Evolutionary conservation across 192 early-diverging fungal species (phyloP).

Genomic region (Coemansia guatemalensis): DNA sequence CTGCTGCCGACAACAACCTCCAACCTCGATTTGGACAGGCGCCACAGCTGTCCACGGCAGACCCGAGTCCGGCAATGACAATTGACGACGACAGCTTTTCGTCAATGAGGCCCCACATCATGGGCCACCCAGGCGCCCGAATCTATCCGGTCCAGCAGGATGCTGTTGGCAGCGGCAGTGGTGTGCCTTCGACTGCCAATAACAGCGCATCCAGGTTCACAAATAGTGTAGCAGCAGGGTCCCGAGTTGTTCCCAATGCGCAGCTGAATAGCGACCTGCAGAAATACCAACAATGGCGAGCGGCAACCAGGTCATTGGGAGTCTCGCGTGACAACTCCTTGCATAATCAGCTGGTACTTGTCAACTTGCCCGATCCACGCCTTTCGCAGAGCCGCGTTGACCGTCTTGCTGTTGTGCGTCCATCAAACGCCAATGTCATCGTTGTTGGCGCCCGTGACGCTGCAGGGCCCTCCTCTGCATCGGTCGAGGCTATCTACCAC

Average conservation of each 20-base stretch:
- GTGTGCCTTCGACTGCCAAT: background rate
- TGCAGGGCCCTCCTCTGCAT: background rate
- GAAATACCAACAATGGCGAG: conserved; percentile 6
- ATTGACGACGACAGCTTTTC: conserved; percentile 41
- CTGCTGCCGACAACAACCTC: background rate
- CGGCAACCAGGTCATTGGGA: conserved; percentile 13
- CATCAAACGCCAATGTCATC: conserved; percentile 15
- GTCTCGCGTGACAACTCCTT: conserved; percentile 21
- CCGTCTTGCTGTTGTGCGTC: conserved; percentile 31
- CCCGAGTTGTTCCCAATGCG: background rate
- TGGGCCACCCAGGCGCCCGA: conserved; percentile 32
- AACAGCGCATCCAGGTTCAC: background rate
- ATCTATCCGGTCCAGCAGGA: background rate
- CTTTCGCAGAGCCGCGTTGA: conserved; percentile 15
- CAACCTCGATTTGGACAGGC: background rate
- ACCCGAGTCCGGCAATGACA: conserved; percentile 21
- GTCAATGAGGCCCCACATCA: conserved; percentile 32
- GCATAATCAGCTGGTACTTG: conserved; percentile 34
- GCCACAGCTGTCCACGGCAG: background rate
- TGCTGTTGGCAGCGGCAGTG: no score
- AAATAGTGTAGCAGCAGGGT: background rate
- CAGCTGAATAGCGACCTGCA: conserved; percentile 13
- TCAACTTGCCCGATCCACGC: conserved; percentile 13
- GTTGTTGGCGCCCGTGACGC: conserved; percentile 14
- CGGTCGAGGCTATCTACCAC: conserved; percentile 35